A percentile compares a stretch with the other conserved stretches of the same genome.
Evolutionary conservation across 495 filamentous ascomycete species (phyloP).

Genomic region (Penicillium taxi): DNA sequence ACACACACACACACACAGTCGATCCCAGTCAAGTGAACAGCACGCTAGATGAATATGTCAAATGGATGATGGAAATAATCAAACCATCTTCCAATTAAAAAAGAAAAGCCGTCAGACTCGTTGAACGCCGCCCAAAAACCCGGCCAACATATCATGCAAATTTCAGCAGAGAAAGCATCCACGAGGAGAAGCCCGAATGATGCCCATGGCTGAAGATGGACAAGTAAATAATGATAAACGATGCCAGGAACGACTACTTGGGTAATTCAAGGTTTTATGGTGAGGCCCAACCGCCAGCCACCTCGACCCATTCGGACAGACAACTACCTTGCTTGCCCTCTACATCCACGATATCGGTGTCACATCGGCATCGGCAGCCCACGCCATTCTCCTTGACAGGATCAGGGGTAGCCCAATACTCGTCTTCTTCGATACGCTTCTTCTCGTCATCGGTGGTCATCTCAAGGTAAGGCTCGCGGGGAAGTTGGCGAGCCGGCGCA

Average conservation of each 20-base stretch:
- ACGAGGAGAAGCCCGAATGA: conserved; percentile 27
- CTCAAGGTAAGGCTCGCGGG: conserved; percentile 75
- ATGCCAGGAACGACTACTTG: conserved; percentile 25
- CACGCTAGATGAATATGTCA: conserved; percentile 40
- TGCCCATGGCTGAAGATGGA: conserved; percentile 32
- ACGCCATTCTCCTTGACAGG: conserved; percentile 90
- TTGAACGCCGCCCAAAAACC: conserved; percentile 39
- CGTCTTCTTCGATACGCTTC: conserved; percentile 84
- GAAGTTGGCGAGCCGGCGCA: conserved; percentile 81
- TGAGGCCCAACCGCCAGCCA: conserved; percentile 89
- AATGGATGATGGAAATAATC: conserved; percentile 34
- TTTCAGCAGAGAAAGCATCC: conserved; percentile 32
- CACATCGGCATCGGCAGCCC: conserved; percentile 91
- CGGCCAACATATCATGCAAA: conserved; percentile 32
- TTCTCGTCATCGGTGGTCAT: conserved; percentile 77
- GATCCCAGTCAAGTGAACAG: conserved; percentile 29
- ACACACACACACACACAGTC: conserved; percentile 15
- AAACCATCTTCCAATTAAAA: conserved; percentile 30
- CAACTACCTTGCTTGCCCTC: conserved; percentile 96
- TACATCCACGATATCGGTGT: conserved; percentile 97
- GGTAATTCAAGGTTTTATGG: conserved; percentile 39
- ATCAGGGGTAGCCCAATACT: conserved; percentile 91
- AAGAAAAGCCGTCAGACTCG: conserved; percentile 38
- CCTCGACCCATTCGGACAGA: conserved; percentile 93
- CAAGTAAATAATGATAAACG: conserved; percentile 21